Percentiles rank a stretch among this genome's conserved stretches.
These are phyloP conservation scores for Chrysoporthe puriensis DNA, from an alignment of 2,329 filamentous ascomycete species.

Conservation along the genomic window DNA sequence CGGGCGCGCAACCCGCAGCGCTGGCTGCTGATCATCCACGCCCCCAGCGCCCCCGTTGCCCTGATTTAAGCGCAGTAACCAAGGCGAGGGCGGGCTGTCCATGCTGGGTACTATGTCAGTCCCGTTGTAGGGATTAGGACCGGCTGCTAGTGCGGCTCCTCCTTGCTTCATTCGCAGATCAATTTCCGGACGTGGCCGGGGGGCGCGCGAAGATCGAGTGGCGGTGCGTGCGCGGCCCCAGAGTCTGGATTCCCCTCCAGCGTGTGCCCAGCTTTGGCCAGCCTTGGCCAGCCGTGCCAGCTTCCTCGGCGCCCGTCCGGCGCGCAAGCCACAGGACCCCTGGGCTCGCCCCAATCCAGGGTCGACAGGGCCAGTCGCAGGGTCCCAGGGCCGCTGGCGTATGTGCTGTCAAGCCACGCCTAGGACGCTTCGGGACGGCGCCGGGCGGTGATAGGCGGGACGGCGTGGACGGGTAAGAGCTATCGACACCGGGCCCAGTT, in stretches of 20 bases:
- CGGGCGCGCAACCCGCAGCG: no score
- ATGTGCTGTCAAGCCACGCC: conserved; percentile 7
- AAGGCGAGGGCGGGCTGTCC: no score
- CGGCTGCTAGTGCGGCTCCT: no score
- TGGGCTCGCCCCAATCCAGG: no score
- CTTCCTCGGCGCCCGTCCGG: not conserved
- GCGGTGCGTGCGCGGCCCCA: conserved; percentile 17
- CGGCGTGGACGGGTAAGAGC: no score
- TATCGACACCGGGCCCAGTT: not conserved
- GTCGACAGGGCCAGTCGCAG: not conserved
- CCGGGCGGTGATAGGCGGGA: conserved; percentile 3
- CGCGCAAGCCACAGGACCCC: conserved; percentile 19
- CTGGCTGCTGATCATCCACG: no score
- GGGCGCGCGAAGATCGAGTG: not conserved
- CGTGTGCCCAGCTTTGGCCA: no score
- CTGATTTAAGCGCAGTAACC: no score
- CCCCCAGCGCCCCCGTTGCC: no score
- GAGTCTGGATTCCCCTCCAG: no score
- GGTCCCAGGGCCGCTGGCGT: not conserved
- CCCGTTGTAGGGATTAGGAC: no score
- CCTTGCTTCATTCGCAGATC: conserved; percentile 8
- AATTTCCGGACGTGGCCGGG: conserved; percentile 15
- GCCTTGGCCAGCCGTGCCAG: not conserved
- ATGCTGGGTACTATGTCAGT: no score
- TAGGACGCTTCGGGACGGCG: not conserved